phyloP scores from a whole-genome alignment of 805 yeast species.

The Yamadazyma philogaea region DNA sequence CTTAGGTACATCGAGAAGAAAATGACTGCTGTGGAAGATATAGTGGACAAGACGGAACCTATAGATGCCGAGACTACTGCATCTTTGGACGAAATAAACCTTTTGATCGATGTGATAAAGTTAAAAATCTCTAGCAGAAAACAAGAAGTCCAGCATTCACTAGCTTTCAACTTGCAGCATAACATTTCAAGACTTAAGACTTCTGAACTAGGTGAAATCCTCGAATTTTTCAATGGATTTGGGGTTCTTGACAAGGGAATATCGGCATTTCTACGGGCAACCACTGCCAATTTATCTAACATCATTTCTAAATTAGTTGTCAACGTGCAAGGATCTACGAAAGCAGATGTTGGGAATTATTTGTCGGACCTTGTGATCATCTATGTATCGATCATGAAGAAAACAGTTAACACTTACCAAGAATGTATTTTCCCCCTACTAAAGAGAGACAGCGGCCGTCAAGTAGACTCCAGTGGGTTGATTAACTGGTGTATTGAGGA shows the following conservation, averaged over 20 bases:
- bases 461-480: conserved; percentile 50
- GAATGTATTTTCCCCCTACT: conserved; percentile 45
- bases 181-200: conserved; percentile 29
- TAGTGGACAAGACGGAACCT: conserved; percentile 14
- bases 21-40: conserved; percentile 27
- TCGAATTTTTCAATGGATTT: conserved; percentile 35
- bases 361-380: conserved; percentile 39
- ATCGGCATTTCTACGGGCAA: conserved; percentile 31
- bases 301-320: conserved; percentile 35
- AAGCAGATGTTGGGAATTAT: conserved; percentile 41
- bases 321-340: conserved; percentile 42
- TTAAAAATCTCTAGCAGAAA: conserved; percentile 39
- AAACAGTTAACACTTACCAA: conserved; percentile 55
- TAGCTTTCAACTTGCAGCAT: conserved; percentile 37
- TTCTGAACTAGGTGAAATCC: conserved; percentile 30
- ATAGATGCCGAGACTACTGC: conserved; percentile 12
- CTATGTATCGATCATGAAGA: conserved; percentile 43
- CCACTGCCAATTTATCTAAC: conserved; percentile 27
- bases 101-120: conserved; percentile 40
- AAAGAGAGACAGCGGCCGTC: conserved; percentile 25
- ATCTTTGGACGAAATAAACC: conserved; percentile 21
- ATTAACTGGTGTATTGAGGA: conserved; percentile 77
- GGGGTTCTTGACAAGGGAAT: conserved; percentile 37
- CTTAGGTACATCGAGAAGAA: conserved; percentile 36
- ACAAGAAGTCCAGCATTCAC: conserved; percentile 32